These are phyloP conservation scores for Pyrenophora teres DNA, from an alignment of 2,329 filamentous ascomycete genomes.

Conservation along the genomic window DNA sequence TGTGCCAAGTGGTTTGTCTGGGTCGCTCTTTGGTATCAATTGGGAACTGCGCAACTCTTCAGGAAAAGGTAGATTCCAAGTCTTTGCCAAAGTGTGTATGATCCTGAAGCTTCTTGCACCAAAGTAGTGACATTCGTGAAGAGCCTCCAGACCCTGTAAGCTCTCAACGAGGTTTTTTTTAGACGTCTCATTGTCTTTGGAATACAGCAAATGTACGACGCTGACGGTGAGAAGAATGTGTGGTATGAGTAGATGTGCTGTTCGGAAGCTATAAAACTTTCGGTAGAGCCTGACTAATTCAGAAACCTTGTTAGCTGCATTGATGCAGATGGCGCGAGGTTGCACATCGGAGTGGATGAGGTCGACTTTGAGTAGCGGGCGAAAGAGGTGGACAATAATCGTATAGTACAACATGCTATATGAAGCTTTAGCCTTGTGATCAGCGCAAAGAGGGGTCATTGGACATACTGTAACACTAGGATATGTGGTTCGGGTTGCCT, in stretches of 20 bases:
- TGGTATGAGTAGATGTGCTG: slow-evolving; percentile 46
- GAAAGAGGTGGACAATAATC: slow-evolving; percentile 72
- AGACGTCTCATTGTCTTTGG: slow-evolving; percentile 45
- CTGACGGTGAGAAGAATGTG: slow-evolving; percentile 50
- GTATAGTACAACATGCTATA: slow-evolving; percentile 69
- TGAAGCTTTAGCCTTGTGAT: slow-evolving; percentile 11
- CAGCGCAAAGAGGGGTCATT: background rate
- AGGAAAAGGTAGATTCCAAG: slow-evolving; percentile 52
- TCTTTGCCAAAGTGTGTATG: slow-evolving; percentile 48
- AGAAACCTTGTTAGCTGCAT: slow-evolving; percentile 52
- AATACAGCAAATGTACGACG: slow-evolving; percentile 54
- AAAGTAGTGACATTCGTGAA: slow-evolving; percentile 52
- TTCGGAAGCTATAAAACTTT: slow-evolving; percentile 51
- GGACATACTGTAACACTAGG: slow-evolving; percentile 73
- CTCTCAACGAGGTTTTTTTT: slow-evolving; percentile 49
- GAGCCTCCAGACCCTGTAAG: slow-evolving; percentile 49
- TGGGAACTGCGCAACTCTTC: slow-evolving; percentile 39
- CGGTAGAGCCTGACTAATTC: slow-evolving; percentile 50
- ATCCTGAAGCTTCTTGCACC: slow-evolving; percentile 51
- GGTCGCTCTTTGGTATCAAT: slow-evolving; percentile 27
- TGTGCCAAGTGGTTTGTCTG: slow-evolving; percentile 14
- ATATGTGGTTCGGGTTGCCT: slow-evolving; percentile 71
- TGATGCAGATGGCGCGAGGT: slow-evolving; percentile 68
- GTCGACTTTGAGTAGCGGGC: slow-evolving; percentile 70
- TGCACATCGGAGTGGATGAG: slow-evolving; percentile 62